Percentiles rank a stretch among this genome's conserved stretches.
Conservation (phyloP, 176 grass and related monocot species). For the Oryza meyeriana region DNA sequence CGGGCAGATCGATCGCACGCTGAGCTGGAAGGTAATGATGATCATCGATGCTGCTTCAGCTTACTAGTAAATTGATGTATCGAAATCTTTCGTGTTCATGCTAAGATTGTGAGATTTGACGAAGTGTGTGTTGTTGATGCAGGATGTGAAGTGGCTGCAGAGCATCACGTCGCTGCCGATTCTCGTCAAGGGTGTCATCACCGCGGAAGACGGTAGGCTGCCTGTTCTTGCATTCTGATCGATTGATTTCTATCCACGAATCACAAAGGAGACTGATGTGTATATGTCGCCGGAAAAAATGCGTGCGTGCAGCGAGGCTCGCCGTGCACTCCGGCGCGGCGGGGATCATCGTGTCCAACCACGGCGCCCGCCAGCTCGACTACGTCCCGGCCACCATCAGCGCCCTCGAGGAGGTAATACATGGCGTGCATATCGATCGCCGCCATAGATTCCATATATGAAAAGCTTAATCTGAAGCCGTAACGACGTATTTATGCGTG, state of each 20-base stretch:
- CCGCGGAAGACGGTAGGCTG: constrained; percentile 71
- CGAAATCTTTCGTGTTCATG: neutral
- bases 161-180: constrained; percentile 89
- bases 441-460: too few relatives aligned
- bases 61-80: too few relatives aligned
- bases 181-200: constrained; percentile 82
- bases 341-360: constrained; percentile 91
- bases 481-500: too few relatives aligned
- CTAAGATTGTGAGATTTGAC: neutral
- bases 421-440: too few relatives aligned
- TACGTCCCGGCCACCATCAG: constrained; percentile 87
- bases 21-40: constrained; percentile 76
- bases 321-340: constrained; percentile 79
- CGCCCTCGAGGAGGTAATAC: constrained; percentile 52
- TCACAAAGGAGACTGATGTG: neutral
- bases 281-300: too few relatives aligned
- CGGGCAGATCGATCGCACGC: constrained; percentile 73
- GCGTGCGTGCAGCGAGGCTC: constrained; percentile 52
- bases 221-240: neutral
- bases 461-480: too few relatives aligned
- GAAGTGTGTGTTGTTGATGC: neutral
- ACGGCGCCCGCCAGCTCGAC: constrained; percentile 86
- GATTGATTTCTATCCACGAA: neutral
- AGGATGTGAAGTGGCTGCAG: constrained; percentile 96
- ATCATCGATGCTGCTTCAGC: neutral